Base-by-base conservation (phyloP, 495 filamentous ascomycete genomes). In the Chaetomium cochliodes region DNA sequence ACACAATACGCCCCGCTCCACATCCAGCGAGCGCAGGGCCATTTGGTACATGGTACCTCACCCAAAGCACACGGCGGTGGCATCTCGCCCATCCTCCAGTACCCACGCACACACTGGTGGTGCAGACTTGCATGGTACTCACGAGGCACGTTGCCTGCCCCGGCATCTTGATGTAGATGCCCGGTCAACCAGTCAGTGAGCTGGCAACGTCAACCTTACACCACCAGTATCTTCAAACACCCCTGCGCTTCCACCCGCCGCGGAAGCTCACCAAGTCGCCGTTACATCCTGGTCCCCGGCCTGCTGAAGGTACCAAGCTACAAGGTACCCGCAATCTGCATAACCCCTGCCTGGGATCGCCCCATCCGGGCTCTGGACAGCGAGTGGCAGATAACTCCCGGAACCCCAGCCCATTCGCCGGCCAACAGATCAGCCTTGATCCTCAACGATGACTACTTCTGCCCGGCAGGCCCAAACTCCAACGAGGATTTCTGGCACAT, bases 121-220 rank as follows among this genome's bases (percentile, higher is more conserved):
- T 41, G 69, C 64, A 69, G 58, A 67, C 62, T 25, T 9, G 46
- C 58, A 22, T 23, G 57, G 60, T 47, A 71, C 63, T 46, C 28
- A 41, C 52, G 12, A 44, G 59, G 54, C 63, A 67, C 30, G 61
- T 55, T 64, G 61, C 44, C 61, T 58, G 46, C 56, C 50, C 23
- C 28, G 41, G 54, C 58, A 49, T 63, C 30, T 50, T 42, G 25
- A 64, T 55, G 69, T 61, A 64, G 53, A 63, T 18, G 37, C 20
- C 66, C 50, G 52, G 66, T 65, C 61, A 37, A 67, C 66, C 69
- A 69, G 67, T 68, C 67, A 66, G 64, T 68, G 67, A 60, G 68
- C 58, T 74, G 72, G 66, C 70, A 70, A 23, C 30, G 44, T 62
- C 47, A 25, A 63, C 64, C 59, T 69, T 70, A 65, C 54, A 65